Conservation (phyloP, 108 stramenopile genomes). For the Skeletonema menzelii region DNA sequence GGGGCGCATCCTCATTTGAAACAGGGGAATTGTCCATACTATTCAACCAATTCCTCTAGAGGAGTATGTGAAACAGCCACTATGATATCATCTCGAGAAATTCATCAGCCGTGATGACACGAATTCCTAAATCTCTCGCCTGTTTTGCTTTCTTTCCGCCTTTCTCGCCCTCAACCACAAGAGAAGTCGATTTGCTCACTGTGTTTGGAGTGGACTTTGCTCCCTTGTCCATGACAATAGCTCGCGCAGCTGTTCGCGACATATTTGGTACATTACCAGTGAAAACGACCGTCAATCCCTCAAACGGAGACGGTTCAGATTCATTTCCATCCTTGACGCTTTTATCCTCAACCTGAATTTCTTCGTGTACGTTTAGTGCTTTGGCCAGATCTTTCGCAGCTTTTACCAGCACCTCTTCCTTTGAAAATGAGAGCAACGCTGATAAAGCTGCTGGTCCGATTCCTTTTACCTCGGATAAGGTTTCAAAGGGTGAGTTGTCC, state of each 20-base stretch:
- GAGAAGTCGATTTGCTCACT: conserved; percentile 72
- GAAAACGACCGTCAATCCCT: conserved; percentile 74
- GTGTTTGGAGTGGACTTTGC: conserved; percentile 72
- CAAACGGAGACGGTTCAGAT: conserved; percentile 32
- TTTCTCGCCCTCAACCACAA: conserved; percentile 78
- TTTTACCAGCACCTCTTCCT: conserved; percentile 49
- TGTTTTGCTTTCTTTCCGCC: conserved; percentile 80
- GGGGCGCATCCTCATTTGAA: too few relatives aligned
- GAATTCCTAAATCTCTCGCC: conserved; percentile 52
- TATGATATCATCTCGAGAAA: conserved; percentile 50
- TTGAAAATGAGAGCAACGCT: conserved; percentile 59
- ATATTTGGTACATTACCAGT: conserved; percentile 71
- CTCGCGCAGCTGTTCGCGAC: conserved; percentile 57
- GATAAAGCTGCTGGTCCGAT: conserved; percentile 68
- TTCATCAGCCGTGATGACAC: conserved; percentile 59
- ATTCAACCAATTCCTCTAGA: too few relatives aligned
- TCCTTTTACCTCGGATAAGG: conserved; percentile 53
- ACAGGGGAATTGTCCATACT: too few relatives aligned
- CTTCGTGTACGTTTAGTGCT: conserved; percentile 44
- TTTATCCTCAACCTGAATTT: background rate
- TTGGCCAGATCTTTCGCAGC: conserved; percentile 62
- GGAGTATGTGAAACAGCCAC: too few relatives aligned
- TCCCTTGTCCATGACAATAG: conserved; percentile 54
- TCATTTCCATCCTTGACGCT: background rate
- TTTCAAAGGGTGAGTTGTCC: conserved; percentile 15